Percentiles rank a stretch among this genome's conserved stretches.
phyloP scores from a whole-genome alignment of 192 early-diverging fungal species.

The Coemansia furcata region DNA sequence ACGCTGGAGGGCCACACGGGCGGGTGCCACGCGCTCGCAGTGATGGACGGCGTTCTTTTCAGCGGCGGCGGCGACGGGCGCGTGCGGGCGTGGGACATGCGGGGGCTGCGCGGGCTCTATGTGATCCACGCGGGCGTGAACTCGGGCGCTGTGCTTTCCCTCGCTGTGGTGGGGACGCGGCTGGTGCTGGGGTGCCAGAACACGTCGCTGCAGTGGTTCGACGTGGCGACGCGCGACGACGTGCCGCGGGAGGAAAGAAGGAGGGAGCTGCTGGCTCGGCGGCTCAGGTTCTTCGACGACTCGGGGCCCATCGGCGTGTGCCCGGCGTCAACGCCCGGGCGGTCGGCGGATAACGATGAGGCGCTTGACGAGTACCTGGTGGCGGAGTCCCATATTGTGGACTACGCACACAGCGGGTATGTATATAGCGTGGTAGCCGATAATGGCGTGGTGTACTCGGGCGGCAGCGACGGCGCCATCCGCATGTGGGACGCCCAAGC shows the following conservation, averaged over 20 bases:
- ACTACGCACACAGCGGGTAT: constrained; percentile 72
- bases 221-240: constrained; percentile 20
- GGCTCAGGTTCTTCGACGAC: constrained; percentile 41
- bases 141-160: constrained; percentile 67
- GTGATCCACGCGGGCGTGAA: constrained; percentile 66
- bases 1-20: constrained; percentile 28
- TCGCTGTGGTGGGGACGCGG: constrained; percentile 50
- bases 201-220: constrained; percentile 67
- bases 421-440: constrained; percentile 57
- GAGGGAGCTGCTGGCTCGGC: constrained; percentile 21
- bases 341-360: constrained; percentile 5
- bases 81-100: constrained; percentile 68
- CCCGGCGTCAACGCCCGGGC: constrained; percentile 3
- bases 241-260: background rate
- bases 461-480: constrained; percentile 69
- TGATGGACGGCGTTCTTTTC: constrained; percentile 14
- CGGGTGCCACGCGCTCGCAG: constrained; percentile 29
- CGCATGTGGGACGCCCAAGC: constrained; percentile 37
- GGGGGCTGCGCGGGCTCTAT: constrained; percentile 59
- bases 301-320: constrained; percentile 17
- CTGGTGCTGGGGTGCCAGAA: constrained; percentile 76
- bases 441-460: constrained; percentile 36
- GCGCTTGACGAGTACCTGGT: constrained; percentile 53
- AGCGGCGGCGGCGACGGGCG: constrained; percentile 65
- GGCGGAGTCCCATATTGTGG: constrained; percentile 54